These are phyloP conservation scores for Aspergillus alliaceus DNA, from an alignment of 2,329 filamentous ascomycete genomes.

Conservation along the genomic window DNA sequence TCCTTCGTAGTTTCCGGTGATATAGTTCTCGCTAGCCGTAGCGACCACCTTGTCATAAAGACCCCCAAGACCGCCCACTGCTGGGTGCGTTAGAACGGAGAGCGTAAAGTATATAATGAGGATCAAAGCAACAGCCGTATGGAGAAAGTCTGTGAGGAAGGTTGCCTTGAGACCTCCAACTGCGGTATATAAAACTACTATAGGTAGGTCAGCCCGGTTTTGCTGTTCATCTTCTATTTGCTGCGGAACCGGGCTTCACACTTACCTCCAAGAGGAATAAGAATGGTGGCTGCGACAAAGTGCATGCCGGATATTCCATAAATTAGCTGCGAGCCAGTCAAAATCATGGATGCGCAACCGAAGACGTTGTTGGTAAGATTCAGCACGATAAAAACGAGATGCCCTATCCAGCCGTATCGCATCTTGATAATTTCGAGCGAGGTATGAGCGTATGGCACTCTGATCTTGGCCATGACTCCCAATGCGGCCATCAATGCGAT, in stretches of 20 bases:
- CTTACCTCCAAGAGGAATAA: slow-evolving; percentile 49
- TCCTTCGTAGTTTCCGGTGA: slow-evolving; percentile 49
- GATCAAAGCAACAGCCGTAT: slow-evolving; percentile 50
- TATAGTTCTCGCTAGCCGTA: slow-evolving; percentile 42
- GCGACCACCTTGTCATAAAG: slow-evolving; percentile 51
- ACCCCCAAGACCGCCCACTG: slow-evolving; percentile 44
- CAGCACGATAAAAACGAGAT: slow-evolving; percentile 43
- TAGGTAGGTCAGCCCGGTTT: background rate
- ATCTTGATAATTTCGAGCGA: slow-evolving; percentile 52
- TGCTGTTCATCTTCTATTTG: background rate
- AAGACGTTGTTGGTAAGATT: slow-evolving; percentile 48
- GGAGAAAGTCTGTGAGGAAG: slow-evolving; percentile 51
- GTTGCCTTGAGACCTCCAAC: slow-evolving; percentile 53
- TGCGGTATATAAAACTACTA: slow-evolving; percentile 50
- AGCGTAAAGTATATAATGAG: slow-evolving; percentile 52
- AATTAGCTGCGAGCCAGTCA: slow-evolving; percentile 47
- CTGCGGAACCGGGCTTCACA: background rate
- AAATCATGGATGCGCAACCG: slow-evolving; percentile 48
- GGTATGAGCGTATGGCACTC: slow-evolving; percentile 53
- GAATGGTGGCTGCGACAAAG: slow-evolving; percentile 47
- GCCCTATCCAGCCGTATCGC: slow-evolving; percentile 47
- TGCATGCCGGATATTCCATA: slow-evolving; percentile 51
- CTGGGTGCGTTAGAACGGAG: slow-evolving; percentile 43
- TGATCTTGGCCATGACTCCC: slow-evolving; percentile 51
- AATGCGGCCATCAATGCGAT: slow-evolving; percentile 53